These are phyloP conservation scores for Alternaria arbusti DNA, from an alignment of 2,329 filamentous ascomycete species.

Conservation along the genomic window DNA sequence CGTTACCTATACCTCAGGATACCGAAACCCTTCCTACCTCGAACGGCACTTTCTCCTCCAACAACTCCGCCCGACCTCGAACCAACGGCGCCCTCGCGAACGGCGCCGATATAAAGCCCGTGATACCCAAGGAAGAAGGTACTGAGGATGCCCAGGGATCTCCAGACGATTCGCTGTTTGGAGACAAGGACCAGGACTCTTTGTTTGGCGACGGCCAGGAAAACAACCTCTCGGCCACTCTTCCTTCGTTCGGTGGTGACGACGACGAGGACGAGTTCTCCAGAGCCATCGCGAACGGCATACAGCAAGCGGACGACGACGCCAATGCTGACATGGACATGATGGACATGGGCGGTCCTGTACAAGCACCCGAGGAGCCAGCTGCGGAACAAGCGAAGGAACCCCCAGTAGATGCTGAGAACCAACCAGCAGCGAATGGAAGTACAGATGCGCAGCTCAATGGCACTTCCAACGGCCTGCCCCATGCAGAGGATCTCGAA, in stretches of 20 bases:
- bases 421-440: constrained; percentile 28
- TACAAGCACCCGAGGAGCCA: constrained; percentile 47
- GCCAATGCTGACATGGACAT: constrained; percentile 52
- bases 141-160: constrained; percentile 67
- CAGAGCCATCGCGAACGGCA: constrained; percentile 68
- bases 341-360: constrained; percentile 53
- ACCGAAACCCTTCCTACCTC: constrained; percentile 60
- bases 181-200: constrained; percentile 74
- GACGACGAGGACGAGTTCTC: constrained; percentile 86
- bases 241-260: constrained; percentile 70
- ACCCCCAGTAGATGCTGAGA: constrained; percentile 17
- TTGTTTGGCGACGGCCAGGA: constrained; percentile 79
- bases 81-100: constrained; percentile 61
- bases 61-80: constrained; percentile 67
- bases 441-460: constrained; percentile 22
- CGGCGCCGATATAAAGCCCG: constrained; percentile 38
- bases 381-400: constrained; percentile 28
- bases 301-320: constrained; percentile 54
- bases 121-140: constrained; percentile 40
- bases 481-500: constrained; percentile 57
- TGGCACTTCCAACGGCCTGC: constrained; percentile 55
- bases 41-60: constrained; percentile 77
- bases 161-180: constrained; percentile 82
- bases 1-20: constrained; percentile 75
- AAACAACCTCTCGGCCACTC: constrained; percentile 51